Evolutionary conservation across 2,329 filamentous ascomycete genomes (phyloP).

Genomic region (Fusarium sp.): DNA sequence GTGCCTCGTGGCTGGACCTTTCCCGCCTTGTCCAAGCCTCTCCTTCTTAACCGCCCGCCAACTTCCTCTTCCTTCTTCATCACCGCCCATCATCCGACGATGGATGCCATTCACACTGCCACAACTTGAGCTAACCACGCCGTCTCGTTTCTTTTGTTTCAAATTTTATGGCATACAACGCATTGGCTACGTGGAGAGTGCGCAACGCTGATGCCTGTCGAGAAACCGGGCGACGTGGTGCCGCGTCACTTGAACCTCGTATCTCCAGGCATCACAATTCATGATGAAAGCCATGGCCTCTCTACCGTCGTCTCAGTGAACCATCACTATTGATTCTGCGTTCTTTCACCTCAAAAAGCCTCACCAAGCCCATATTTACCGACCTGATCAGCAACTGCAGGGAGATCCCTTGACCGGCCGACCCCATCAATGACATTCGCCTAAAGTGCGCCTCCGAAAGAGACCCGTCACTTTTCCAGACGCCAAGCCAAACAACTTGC

Average conservation of each 20-base stretch:
- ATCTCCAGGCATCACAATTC: slow-evolving; percentile 22
- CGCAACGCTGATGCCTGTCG: slow-evolving; percentile 18
- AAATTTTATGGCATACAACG: slow-evolving; percentile 7
- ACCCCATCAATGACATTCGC: slow-evolving; percentile 9
- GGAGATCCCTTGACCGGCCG: not conserved
- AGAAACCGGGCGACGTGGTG: slow-evolving; percentile 12
- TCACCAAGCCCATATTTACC: not conserved
- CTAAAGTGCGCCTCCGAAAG: slow-evolving; percentile 5
- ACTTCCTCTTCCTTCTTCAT: slow-evolving; percentile 5
- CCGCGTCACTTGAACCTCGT: slow-evolving; percentile 21
- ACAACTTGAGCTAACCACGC: not conserved
- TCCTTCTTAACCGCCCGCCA: slow-evolving; percentile 29
- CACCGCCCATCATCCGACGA: slow-evolving; percentile 2
- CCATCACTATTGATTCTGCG: not conserved
- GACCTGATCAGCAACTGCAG: not conserved
- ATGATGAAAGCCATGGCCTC: not conserved
- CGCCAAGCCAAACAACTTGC: not conserved
- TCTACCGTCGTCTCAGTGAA: not conserved
- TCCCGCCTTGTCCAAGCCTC: slow-evolving; percentile 38
- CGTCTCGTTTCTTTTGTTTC: not conserved
- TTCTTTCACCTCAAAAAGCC: not conserved
- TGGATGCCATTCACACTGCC: not conserved
- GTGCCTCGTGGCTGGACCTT: slow-evolving; percentile 32
- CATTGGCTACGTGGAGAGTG: slow-evolving; percentile 14
- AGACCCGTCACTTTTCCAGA: slow-evolving; percentile 16